Base-by-base conservation (phyloP, 441 rosid species). In the Jatropha podagrica region DNA sequence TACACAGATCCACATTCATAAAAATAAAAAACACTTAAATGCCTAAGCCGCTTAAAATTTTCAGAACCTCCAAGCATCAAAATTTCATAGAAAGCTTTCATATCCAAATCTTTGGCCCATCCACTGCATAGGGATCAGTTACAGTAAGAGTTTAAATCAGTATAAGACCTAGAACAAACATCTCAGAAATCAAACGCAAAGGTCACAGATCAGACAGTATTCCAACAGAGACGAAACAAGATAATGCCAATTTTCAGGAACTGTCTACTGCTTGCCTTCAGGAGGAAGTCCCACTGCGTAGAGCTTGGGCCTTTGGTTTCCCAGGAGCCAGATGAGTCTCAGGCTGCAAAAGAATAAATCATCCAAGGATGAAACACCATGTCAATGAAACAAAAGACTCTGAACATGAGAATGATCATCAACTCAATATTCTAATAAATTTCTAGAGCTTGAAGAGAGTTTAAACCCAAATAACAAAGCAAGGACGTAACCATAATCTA, bases 261-360 rank as follows among this genome's bases (percentile, higher is more conserved):
- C 66, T 7, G 37, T 49, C 10, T 7, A 49, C 55, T 5, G 20
- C 55, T 65, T 23, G 52, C 26, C 23, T 62, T 77, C 72, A 77
- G 37, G 82, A 74, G 7, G 85, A 85, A 67, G 79, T 71, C 10
- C 81, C 81, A 11, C 81, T 68, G 59, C 79, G 70, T 12, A 74
- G 69, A 46, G 79, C 87, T 65, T 78, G 37, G 20, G 83, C 77
- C 81, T 84, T 88, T 10, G 89, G 79, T 78, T 85, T 82, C 81
- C 87, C 75, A n/a, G 93, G 79, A 7, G 96, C 90, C 87, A 92
- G 80, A 80, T 86, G 92, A 26, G 88, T 82, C 78, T 91, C 91
- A 0, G 91, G 88, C 97, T 91, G 84, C 81, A 81, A 68, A 62
- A 27, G 37, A 65, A 51, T 13, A 41, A 4, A 6, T 13, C 5